Base-by-base conservation (phyloP, 345 rosid species). In the Pugionium dolabratum region DNA sequence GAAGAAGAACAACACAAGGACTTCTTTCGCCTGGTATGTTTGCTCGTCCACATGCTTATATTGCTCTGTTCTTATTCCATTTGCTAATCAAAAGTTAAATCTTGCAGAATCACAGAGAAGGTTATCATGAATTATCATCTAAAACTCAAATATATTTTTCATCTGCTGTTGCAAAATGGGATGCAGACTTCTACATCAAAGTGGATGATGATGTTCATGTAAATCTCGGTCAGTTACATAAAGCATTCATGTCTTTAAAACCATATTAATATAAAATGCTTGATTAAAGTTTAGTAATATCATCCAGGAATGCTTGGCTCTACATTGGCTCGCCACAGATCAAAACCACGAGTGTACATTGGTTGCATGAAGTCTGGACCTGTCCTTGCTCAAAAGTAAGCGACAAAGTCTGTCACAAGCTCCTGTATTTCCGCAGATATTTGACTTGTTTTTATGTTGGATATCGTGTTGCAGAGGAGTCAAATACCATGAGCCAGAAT, bases 281-380 rank as follows among this genome's bases (percentile, higher is more conserved):
- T 31, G 34, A 48, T 10, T 2, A 41, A 31, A 51, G 18, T 37
- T 37, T 2, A 44, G 4, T 35, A 18, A 18, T 46, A 31, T 65
- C n/a, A 32, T 79, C 57, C 83, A 93, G 97, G 96, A 36, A 79
- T 60, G 82, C 59, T 93, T 32, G 80, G 61, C 25, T 81, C 67
- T 32, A 77, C 89, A 3, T 75, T 93, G 36, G 86, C 86, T 32
- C 80, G 52, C 29, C 51, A 90, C 66, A 75, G 91, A 47, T 76
- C 80, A 29, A 93, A 84, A 71, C 89, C 86, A 0, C 73, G 91
- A 62, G 78, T 84, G 18, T 93, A 90, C 68, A 90, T 93, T 4
- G 98, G 97, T 10, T 93, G 97, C 85, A 93, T 93, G 97, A 93
- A 90, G 67, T 93, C 98, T 0, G 97, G 98, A 2, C 97, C 96